Conservation (phyloP, 2,329 filamentous ascomycete species). For the Ophiostoma novo-ulmi region DNA sequence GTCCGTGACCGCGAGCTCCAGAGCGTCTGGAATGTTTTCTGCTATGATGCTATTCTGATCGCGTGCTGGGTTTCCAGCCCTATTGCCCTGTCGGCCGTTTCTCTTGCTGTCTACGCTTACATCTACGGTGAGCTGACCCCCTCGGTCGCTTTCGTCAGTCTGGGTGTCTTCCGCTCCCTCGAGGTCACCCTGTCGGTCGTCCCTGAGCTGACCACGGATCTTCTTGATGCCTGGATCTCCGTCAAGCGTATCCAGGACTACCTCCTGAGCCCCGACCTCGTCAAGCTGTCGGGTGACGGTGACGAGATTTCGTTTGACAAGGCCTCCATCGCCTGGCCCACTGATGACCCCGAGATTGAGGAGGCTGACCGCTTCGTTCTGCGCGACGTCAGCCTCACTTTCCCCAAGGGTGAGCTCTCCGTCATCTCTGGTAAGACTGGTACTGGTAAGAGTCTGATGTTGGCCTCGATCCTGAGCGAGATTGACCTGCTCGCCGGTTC, state of each 20-base stretch:
- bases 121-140: conserved; percentile 59
- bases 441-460: conserved; percentile 69
- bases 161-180: conserved; percentile 68
- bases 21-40: conserved; percentile 62
- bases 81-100: conserved; percentile 65
- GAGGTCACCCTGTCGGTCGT: conserved; percentile 66
- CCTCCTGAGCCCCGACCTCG: conserved; percentile 61
- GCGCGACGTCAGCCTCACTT: conserved; percentile 58
- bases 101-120: conserved; percentile 62
- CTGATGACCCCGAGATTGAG: conserved; percentile 51
- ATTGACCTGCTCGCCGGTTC: conserved; percentile 61
- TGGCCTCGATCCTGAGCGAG: conserved; percentile 70
- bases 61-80: conserved; percentile 69
- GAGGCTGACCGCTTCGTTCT: conserved; percentile 60
- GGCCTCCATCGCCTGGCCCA: conserved; percentile 69
- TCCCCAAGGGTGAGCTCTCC: conserved; percentile 64
- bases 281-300: conserved; percentile 48
- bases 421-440: conserved; percentile 74
- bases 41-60: conserved; percentile 57
- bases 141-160: conserved; percentile 73
- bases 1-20: conserved; percentile 62
- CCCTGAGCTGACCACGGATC: conserved; percentile 66
- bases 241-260: conserved; percentile 67
- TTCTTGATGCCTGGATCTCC: conserved; percentile 69
- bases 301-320: conserved; percentile 60